Conservation (phyloP, 768 basidiomycete genomes). For the Panellus pusillus region DNA sequence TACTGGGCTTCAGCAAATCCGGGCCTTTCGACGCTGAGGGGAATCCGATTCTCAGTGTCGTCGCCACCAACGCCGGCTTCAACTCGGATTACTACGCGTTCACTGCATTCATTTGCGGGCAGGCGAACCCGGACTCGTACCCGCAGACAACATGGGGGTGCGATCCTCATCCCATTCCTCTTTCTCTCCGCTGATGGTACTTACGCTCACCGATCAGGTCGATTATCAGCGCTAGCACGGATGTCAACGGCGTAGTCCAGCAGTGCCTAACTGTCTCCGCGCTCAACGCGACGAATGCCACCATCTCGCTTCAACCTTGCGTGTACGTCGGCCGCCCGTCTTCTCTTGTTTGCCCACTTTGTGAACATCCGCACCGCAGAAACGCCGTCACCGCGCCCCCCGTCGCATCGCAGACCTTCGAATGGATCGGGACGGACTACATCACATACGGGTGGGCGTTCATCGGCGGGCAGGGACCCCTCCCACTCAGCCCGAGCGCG, state of each 20-base stretch:
- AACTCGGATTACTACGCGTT: background rate
- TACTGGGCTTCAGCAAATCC: background rate
- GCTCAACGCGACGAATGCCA: conserved; percentile 3
- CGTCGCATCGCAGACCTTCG: background rate
- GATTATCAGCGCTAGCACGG: background rate
- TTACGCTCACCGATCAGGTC: background rate
- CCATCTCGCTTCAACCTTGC: conserved; percentile 4
- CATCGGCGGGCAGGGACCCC: background rate
- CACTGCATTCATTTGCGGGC: background rate
- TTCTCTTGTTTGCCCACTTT: background rate
- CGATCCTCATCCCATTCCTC: background rate
- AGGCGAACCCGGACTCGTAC: background rate
- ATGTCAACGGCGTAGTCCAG: too few species aligned
- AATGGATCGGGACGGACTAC: background rate
- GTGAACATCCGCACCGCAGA: background rate
- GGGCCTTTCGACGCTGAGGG: conserved; percentile 7
- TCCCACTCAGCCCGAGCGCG: background rate
- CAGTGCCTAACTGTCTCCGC: background rate
- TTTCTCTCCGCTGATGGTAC: too few species aligned
- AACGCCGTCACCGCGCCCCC: background rate
- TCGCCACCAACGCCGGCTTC: background rate
- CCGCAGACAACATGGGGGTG: conserved; percentile 3
- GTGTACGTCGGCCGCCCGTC: background rate
- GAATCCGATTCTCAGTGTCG: background rate
- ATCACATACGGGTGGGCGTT: conserved; percentile 5